Percentiles rank a stretch among this genome's conserved stretches.
Conservation (phyloP, 2,329 filamentous ascomycete species). For the Lecanicillium sp. region DNA sequence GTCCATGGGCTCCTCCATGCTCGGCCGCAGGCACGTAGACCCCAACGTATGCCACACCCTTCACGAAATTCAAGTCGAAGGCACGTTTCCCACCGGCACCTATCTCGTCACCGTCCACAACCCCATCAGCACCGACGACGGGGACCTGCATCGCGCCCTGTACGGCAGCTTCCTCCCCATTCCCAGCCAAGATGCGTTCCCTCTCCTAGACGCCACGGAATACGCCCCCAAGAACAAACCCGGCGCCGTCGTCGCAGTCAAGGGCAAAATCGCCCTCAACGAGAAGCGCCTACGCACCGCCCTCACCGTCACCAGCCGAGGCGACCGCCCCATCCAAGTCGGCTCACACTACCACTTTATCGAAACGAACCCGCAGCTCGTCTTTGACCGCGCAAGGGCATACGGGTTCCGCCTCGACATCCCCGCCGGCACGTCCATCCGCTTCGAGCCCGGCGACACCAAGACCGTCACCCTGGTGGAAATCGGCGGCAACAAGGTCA, state of each 20-base stretch:
- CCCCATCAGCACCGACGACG: conserved; percentile 78
- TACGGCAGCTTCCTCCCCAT: conserved; percentile 88
- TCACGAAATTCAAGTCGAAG: conserved; percentile 83
- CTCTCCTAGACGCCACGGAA: conserved; percentile 51
- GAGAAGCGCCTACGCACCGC: conserved; percentile 63
- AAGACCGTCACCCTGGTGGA: conserved; percentile 87
- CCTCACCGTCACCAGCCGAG: conserved; percentile 73
- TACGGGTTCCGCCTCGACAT: conserved; percentile 87
- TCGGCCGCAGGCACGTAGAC: conserved; percentile 84
- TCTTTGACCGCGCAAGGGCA: conserved; percentile 75
- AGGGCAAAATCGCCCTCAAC: conserved; percentile 62
- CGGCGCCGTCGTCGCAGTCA: conserved; percentile 68
- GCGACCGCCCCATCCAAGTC: conserved; percentile 85
- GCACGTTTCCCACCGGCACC: conserved; percentile 82
- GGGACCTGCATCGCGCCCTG: conserved; percentile 75
- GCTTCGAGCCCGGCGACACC: conserved; percentile 88
- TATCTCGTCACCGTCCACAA: conserved; percentile 93
- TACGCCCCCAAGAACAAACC: conserved; percentile 64
- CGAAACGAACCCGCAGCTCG: conserved; percentile 79
- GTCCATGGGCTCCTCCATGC: conserved; percentile 82
- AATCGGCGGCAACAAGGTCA: conserved; percentile 71
- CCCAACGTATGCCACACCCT: conserved; percentile 74
- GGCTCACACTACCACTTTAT: conserved; percentile 96
- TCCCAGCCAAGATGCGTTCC: conserved; percentile 60
- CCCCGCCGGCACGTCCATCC: conserved; percentile 79